Evolutionary conservation across 2,329 filamentous ascomycete genomes (phyloP), one percentile per base, ranked within the genome.

Genomic region (Elsinoe ampelina): DNA sequence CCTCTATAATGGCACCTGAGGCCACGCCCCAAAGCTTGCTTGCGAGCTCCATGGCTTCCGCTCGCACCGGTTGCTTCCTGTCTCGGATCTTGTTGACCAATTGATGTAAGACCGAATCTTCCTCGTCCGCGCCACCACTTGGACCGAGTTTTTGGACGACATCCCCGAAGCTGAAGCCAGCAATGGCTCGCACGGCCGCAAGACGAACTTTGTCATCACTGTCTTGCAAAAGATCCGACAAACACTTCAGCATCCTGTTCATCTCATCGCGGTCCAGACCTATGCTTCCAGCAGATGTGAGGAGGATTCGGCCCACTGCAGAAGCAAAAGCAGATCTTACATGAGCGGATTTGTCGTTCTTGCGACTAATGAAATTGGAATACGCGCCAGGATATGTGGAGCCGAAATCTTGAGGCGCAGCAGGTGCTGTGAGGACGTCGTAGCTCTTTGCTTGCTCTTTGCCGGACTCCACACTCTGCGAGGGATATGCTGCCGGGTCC

Each of bases 21-120:
- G 89, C 92, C 15, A 95, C 91, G n/a, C 89, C 91, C 93, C 93
- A 98, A 26, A 97, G 84, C 60, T 85, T 88, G 10, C 83, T 88
- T 1, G 97, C 75, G 7, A 95, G 77, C 52, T 84, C 85, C 81
- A 95, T 95, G 20, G 89, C 91, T 64, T 92, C 89, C 38, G 87
- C 83, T 58, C 92, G 87, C 10, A 98, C 88, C 41, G 81, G 77
- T 12, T 85, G 81, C 68, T 86, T 92, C 60, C 86, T 85, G 72
- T 98, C 95, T 63, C 91, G 89, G 62, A 89, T 89, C 61, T 93
- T 83, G 66, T 96, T 90, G 26, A 89, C 88, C 22, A 98, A 79
- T 61, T 86, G 89, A 56, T 80, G 83, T 13, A 98, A 78, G 22
- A 96, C 80, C 0, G 91, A 93, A 17, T 85, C 87, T 35, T 85